A percentile compares a stretch with the other conserved stretches of the same genome.
Conservation (phyloP, 2,329 filamentous ascomycete genomes). For the Pseudophaeomoniella oleicola region DNA sequence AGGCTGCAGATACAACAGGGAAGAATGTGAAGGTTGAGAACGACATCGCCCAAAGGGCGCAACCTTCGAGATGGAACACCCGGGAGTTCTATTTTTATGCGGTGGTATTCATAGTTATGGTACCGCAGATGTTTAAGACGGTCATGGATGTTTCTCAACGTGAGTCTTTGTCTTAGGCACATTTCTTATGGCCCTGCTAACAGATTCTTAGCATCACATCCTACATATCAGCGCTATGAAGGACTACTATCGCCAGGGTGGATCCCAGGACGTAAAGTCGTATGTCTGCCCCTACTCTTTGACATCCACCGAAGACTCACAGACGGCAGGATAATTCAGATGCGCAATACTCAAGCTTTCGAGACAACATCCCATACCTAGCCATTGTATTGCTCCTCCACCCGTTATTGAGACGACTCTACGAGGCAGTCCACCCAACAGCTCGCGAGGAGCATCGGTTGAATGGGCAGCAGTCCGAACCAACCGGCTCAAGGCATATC, state of each 20-base stretch:
- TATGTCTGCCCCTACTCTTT: constrained; percentile 36
- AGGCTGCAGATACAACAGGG: constrained; percentile 11
- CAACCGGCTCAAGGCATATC: constrained; percentile 9
- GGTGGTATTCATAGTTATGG: constrained; percentile 45
- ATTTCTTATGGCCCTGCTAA: no score
- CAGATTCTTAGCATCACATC: constrained; percentile 67
- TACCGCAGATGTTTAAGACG: constrained; percentile 87
- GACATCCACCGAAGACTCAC: no score
- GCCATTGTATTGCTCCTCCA: constrained; percentile 60
- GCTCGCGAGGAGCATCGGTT: constrained; percentile 12
- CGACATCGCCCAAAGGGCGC: constrained; percentile 28
- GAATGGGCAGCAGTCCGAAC: constrained; percentile 6
- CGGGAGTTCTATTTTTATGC: constrained; percentile 78
- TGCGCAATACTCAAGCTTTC: constrained; percentile 71
- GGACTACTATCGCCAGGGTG: constrained; percentile 64
- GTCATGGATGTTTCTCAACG: constrained; percentile 73
- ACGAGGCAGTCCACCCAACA: constrained; percentile 42
- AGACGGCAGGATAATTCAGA: constrained; percentile 66
- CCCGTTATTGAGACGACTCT: constrained; percentile 59
- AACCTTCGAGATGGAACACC: constrained; percentile 67
- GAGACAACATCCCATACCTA: constrained; percentile 74
- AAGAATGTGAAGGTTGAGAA: constrained; percentile 8
- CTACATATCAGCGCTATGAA: constrained; percentile 63
- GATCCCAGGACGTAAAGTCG: constrained; percentile 83
- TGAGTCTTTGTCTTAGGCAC: constrained; percentile 27